phyloP scores from a whole-genome alignment of 2,329 filamentous ascomycete genomes.

The Fusarium secorum region DNA sequence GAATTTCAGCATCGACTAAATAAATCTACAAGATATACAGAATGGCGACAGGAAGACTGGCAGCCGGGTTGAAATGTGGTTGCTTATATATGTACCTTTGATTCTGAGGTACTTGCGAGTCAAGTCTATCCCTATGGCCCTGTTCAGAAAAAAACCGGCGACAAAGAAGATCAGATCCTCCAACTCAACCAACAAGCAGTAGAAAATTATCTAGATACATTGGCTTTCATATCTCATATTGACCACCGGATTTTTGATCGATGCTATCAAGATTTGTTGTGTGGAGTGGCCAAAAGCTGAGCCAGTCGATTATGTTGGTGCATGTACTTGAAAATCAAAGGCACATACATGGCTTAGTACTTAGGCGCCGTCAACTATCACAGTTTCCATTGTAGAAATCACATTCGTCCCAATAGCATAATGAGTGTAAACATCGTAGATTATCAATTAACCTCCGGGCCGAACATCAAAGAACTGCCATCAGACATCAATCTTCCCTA shows the following conservation, averaged over 20 bases:
- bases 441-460: constrained; percentile 31
- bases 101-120: neutral
- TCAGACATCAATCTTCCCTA: constrained; percentile 20
- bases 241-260: neutral
- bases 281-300: neutral
- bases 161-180: neutral
- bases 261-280: neutral
- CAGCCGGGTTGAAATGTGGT: neutral
- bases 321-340: neutral
- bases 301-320: neutral
- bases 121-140: neutral
- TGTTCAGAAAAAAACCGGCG: neutral
- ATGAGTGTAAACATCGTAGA: constrained; percentile 6
- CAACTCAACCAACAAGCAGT: neutral
- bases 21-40: neutral
- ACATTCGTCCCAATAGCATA: neutral
- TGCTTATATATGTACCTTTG: neutral
- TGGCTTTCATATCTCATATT: neutral
- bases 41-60: neutral
- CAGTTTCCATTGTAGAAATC: neutral
- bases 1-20: neutral
- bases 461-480: constrained; percentile 7
- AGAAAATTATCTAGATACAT: neutral
- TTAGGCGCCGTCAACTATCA: neutral
- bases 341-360: neutral